Percentiles rank a stretch among this genome's conserved stretches.
Evolutionary conservation across 768 basidiomycete species (phyloP).

Genomic region (Tulasnella calospora): DNA sequence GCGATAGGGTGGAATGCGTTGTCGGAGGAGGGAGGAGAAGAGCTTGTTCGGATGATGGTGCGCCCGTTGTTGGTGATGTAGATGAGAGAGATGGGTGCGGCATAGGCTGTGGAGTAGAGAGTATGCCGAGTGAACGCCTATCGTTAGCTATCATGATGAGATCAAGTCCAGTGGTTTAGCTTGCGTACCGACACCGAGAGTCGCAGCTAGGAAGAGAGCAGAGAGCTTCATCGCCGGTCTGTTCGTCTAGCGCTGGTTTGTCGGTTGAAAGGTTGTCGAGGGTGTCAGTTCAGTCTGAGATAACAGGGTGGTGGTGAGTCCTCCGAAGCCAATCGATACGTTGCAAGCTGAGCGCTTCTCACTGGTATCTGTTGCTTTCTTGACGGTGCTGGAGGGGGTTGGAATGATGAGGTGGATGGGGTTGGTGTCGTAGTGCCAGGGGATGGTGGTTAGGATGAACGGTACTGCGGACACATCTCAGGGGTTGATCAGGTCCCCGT

Average conservation of each 20-base stretch:
- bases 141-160: not conserved
- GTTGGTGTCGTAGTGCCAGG: not conserved
- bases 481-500: not conserved
- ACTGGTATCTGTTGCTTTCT: not conserved
- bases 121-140: not conserved
- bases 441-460: not conserved
- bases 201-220: slow-evolving; percentile 1
- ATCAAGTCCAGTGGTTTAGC: not conserved
- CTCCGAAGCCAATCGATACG: not conserved
- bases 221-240: slow-evolving; percentile 3
- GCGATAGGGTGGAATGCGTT: not conserved
- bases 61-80: slow-evolving; percentile 6
- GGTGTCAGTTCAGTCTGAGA: not conserved
- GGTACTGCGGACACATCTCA: not conserved
- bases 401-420: not conserved
- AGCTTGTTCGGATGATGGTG: not conserved
- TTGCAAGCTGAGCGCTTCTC: not conserved
- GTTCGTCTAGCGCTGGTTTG: not conserved
- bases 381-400: not conserved
- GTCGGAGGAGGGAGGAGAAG: not conserved
- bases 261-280: not conserved
- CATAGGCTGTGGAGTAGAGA: not conserved
- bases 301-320: not conserved
- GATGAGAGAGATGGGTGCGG: slow-evolving; percentile 15
- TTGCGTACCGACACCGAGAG: slow-evolving; percentile 4